Conservation (phyloP, 305 asterid species). For the Fraxinus sp. region DNA sequence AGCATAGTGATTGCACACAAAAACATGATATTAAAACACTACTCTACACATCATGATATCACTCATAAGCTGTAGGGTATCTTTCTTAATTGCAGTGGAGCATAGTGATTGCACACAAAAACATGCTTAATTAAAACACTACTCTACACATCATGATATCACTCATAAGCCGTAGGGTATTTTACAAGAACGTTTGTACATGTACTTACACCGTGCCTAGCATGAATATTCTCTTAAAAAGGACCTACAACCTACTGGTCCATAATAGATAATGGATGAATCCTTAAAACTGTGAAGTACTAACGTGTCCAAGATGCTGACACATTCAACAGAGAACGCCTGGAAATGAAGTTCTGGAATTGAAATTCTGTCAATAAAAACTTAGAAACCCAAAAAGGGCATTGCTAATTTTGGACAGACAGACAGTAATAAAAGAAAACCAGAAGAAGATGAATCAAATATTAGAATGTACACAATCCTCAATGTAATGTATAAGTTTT, state of each 20-base stretch:
- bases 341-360: background rate
- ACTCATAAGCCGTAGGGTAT: background rate
- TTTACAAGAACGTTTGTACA: background rate
- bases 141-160: background rate
- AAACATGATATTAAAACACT: background rate
- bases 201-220: background rate
- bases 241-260: background rate
- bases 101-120: background rate
- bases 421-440: background rate
- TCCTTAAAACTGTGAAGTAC: background rate
- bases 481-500: background rate
- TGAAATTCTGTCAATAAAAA: background rate
- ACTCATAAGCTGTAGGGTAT: background rate
- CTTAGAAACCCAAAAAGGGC: background rate
- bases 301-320: background rate
- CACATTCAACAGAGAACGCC: background rate
- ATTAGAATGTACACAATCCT: background rate
- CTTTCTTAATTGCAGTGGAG: background rate
- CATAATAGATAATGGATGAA: constrained; percentile 4
- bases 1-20: background rate
- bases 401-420: background rate
- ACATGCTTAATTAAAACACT: background rate
- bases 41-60: background rate
- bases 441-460: background rate
- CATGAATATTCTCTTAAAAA: background rate